Base-by-base conservation (phyloP, 805 yeast genomes). In the Pichia pseudocactophila region DNA sequence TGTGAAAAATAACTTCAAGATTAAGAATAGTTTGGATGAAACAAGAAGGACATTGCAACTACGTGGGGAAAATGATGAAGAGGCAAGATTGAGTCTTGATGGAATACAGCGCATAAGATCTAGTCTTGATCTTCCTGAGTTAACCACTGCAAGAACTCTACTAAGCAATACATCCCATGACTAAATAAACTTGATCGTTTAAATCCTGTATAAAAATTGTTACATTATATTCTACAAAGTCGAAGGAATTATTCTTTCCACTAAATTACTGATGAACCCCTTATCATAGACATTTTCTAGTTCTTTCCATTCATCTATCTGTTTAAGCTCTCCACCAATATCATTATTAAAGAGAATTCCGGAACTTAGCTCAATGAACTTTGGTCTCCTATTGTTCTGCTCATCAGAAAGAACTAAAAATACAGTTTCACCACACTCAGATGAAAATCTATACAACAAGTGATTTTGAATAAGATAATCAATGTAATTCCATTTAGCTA, bases 401-500 rank as follows among this genome's bases (percentile, higher is more conserved):
- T n/a, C n/a, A n/a, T n/a, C n/a, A n/a, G n/a, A n/a, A n/a, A n/a
- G n/a, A n/a, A n/a, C n/a, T n/a, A n/a, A n/a, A n/a, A n/a, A n/a
- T n/a, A n/a, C n/a, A n/a, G n/a, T n/a, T n/a, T n/a, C n/a, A n/a
- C n/a, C n/a, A n/a, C n/a, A n/a, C n/a, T n/a, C n/a, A n/a, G n/a
- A n/a, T n/a, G 25, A 47, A 19, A 56, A 43, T 34, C 47, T 51
- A 48, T 58, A 68, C 2, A 71, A 56, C 7, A 57, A 36, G 0
- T 58, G 55, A 8, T 54, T 27, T 13, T 50, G 37, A 2, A 68
- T 52, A 40, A 72, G 55, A 37, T 65, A 58, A 32, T 68, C 68
- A n/a, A 75, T 61, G 22, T 66, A 71, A 13, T 64, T 68, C 81
- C 81, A 75, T 52, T 75, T 75, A 13, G 64, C 68, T 0, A 69